Evolutionary conservation across 1,284 basidiomycete species (phyloP).

Genomic region (Sanguinoderma infundibulare): DNA sequence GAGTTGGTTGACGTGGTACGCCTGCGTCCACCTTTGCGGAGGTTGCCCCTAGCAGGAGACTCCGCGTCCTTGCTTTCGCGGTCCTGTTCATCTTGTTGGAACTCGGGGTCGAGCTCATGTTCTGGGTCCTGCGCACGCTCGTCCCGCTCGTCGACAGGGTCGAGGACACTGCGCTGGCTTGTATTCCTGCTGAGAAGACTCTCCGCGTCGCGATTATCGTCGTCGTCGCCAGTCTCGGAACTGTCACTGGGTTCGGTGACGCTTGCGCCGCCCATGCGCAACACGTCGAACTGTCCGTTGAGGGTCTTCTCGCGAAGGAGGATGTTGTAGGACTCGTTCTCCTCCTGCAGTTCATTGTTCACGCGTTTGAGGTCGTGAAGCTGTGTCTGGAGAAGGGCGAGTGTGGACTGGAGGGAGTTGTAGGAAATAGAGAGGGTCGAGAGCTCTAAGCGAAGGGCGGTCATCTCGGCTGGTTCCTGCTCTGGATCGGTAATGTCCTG

Average conservation of each 20-base stretch:
- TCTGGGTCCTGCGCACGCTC: conserved; percentile 50
- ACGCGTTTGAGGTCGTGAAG: conserved; percentile 79
- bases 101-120: conserved; percentile 39
- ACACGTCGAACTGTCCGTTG: conserved; percentile 81
- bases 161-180: conserved; percentile 51
- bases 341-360: conserved; percentile 84
- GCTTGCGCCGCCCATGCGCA: conserved; percentile 63
- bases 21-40: conserved; percentile 56
- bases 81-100: conserved; percentile 34
- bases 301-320: conserved; percentile 88
- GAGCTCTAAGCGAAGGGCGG: conserved; percentile 74
- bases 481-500: conserved; percentile 64
- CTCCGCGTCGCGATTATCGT: conserved; percentile 44
- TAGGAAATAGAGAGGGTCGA: conserved; percentile 84
- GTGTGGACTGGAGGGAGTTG: conserved; percentile 76
- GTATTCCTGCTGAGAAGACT: conserved; percentile 58
- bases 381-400: conserved; percentile 76
- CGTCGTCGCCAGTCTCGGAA: conserved; percentile 55
- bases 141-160: conserved; percentile 38
- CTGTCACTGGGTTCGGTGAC: conserved; percentile 44
- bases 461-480: conserved; percentile 83
- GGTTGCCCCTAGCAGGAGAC: conserved; percentile 38
- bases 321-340: conserved; percentile 95
- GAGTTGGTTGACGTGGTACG: conserved; percentile 52
- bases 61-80: conserved; percentile 32